Conservation (phyloP, 2,329 filamentous ascomycete genomes). For the Pseudogymnoascus sp. region DNA sequence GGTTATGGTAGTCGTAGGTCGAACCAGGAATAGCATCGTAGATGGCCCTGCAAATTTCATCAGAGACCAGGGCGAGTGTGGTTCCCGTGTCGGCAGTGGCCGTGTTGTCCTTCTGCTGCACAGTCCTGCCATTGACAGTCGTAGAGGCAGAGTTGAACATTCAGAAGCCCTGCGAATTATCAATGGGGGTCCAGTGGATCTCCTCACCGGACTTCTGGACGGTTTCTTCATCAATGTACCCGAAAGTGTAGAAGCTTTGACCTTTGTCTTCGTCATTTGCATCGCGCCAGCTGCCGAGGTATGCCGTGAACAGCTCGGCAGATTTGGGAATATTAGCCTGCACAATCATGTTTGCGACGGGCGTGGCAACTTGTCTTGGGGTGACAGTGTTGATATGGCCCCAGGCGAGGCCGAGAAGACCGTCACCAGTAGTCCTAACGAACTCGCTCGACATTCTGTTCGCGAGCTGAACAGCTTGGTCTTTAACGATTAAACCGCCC, state of each 20-base stretch:
- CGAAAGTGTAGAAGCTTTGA: slow-evolving; percentile 63
- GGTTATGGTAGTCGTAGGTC: slow-evolving; percentile 44
- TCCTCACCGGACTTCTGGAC: slow-evolving; percentile 44
- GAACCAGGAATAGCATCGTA: slow-evolving; percentile 56
- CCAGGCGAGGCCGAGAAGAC: slow-evolving; percentile 59
- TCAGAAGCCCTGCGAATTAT: slow-evolving; percentile 62
- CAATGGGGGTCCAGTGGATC: slow-evolving; percentile 51
- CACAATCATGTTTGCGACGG: slow-evolving; percentile 60
- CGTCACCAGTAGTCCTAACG: slow-evolving; percentile 46
- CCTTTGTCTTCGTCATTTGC: slow-evolving; percentile 33
- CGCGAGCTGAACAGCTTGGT: slow-evolving; percentile 58
- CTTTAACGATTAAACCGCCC: slow-evolving; percentile 51
- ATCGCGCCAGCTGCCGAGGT: slow-evolving; percentile 46
- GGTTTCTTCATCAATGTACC: slow-evolving; percentile 57
- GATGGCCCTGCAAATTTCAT: slow-evolving; percentile 50
- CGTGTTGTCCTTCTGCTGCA: slow-evolving; percentile 46
- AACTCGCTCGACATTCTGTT: slow-evolving; percentile 51
- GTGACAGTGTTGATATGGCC: slow-evolving; percentile 54
- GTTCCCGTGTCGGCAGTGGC: slow-evolving; percentile 67
- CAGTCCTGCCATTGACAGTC: slow-evolving; percentile 46
- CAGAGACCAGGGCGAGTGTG: slow-evolving; percentile 56
- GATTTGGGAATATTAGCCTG: slow-evolving; percentile 42
- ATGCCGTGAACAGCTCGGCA: slow-evolving; percentile 48
- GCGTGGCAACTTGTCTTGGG: slow-evolving; percentile 47
- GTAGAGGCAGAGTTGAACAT: slow-evolving; percentile 49